These are phyloP conservation scores for Chaetomiaceae sp. DNA, from an alignment of 2,329 filamentous ascomycete species.

Conservation along the genomic window DNA sequence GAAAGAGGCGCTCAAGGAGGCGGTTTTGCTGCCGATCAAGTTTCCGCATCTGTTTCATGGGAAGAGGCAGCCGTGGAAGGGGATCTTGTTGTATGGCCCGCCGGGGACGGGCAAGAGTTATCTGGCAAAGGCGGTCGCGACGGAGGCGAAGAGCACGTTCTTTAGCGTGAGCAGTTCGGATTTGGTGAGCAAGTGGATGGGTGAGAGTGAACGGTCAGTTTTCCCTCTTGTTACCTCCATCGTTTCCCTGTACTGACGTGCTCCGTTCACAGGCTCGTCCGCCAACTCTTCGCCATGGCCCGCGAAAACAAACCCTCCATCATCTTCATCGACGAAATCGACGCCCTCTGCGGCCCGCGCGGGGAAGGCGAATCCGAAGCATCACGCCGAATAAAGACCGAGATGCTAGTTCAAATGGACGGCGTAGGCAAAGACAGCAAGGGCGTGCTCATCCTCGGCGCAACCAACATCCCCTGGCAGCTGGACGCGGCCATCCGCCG, in stretches of 20 bases:
- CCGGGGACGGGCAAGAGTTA: constrained; percentile 98
- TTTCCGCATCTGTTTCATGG: constrained; percentile 95
- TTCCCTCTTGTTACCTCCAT: not conserved
- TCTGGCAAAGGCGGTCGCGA: constrained; percentile 93
- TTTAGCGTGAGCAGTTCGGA: constrained; percentile 98
- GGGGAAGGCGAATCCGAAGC: constrained; percentile 96
- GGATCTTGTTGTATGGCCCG: constrained; percentile 91
- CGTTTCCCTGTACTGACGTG: constrained; percentile 20
- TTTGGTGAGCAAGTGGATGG: constrained; percentile 99
- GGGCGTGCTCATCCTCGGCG: constrained; percentile 89
- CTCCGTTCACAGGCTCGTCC: constrained; percentile 65
- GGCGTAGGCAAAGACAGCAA: constrained; percentile 94
- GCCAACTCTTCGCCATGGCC: constrained; percentile 95
- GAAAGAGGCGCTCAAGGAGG: constrained; percentile 96
- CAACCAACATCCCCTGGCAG: constrained; percentile 99
- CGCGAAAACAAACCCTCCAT: constrained; percentile 97
- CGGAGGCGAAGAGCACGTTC: constrained; percentile 97
- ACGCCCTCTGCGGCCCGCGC: constrained; percentile 89
- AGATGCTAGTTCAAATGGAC: constrained; percentile 98
- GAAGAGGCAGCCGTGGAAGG: constrained; percentile 97
- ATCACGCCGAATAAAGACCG: constrained; percentile 95
- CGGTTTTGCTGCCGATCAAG: constrained; percentile 95
- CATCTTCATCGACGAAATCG: constrained; percentile 98
- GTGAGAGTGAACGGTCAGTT: constrained; percentile 86
- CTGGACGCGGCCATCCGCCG: constrained; percentile 91